These are phyloP conservation scores for Ophiocordyceps robertsii DNA, from an alignment of 2,329 filamentous ascomycete genomes.

Conservation along the genomic window DNA sequence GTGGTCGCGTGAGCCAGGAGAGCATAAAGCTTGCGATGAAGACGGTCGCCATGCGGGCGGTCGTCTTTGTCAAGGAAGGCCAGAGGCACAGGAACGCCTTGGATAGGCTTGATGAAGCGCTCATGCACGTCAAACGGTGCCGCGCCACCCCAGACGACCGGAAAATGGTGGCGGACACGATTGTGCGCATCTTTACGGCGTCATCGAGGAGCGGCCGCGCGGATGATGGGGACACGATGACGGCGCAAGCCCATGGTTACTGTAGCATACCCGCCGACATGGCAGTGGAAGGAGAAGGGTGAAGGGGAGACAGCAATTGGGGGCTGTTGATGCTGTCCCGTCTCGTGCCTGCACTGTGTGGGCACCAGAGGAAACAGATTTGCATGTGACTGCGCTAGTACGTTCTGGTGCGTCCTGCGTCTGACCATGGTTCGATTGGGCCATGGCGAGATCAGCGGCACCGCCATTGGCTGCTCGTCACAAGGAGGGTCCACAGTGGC, in stretches of 20 bases:
- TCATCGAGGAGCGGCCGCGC: not conserved
- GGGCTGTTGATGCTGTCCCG: too few species aligned
- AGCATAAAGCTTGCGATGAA: constrained; percentile 25
- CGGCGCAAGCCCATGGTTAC: too few species aligned
- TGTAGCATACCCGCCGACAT: too few species aligned
- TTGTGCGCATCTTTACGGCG: constrained; percentile 5
- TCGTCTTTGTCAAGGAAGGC: constrained; percentile 3
- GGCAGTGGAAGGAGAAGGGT: too few species aligned
- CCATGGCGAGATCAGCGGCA: constrained; percentile 1
- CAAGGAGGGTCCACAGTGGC: constrained; percentile 1
- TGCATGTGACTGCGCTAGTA: not conserved
- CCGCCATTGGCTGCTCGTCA: not conserved
- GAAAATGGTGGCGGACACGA: constrained; percentile 8
- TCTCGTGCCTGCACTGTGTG: too few species aligned
- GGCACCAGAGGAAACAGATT: too few species aligned
- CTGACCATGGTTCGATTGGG: not conserved
- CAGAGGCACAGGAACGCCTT: constrained; percentile 12
- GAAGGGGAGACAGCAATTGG: too few species aligned
- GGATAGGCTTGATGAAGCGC: constrained; percentile 8
- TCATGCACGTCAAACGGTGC: constrained; percentile 12
- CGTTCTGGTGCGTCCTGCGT: too few species aligned
- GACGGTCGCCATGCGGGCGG: constrained; percentile 13
- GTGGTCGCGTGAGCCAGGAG: constrained; percentile 21
- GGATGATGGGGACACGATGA: too few species aligned
- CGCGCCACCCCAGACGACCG: constrained; percentile 7